Base-by-base conservation (phyloP, 179 eudicot genomes). In the Silene noctiflora region DNA sequence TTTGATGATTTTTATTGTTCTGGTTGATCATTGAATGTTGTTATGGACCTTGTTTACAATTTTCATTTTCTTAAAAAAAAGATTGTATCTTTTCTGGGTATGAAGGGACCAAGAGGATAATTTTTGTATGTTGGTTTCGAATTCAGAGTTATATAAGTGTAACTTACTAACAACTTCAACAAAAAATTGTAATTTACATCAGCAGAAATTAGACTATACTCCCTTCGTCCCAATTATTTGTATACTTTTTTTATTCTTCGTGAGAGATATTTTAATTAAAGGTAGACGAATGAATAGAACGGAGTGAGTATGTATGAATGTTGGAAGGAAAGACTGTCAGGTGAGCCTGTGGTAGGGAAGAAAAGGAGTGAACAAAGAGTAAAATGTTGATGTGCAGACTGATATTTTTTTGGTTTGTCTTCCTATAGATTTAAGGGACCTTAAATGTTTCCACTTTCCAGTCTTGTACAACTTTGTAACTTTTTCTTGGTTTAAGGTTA, bases 281-380 rank as follows among this genome's bases (percentile, higher is more conserved):
- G 42, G 35, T 33, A 33, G 35, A 33, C 42, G 6, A 35, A 35
- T 35, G 42, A 35, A 35, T 5, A 35, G 42, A 8, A 39, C 46
- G 11, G 11, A 39, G 46, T 10, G 46, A 39, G 46, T 39, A 12
- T 60, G 4, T 42, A 44, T 67, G 25, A 62, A 9, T 69, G 66
- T 13, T 75, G 60, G 3, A 59, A 46, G 24, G 25, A 25, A 46
- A 31, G 27, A 6, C 66, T 24, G 70, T 46, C 67, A 61, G 76
- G 56, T 71, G 69, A 80, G 71, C 67, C 56, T 74, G 75, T 74
- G 58, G 59, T 81, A 48, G 59, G 71, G 53, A n/a, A 60, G 1
- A 55, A 25, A 24, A 3, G 21, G 75, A 39, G 56, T 27, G 25
- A 39, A 4, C 35, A 67, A 31, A 66, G 68, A 76, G 24, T 66